Conservation (phyloP, 148 eudicot species). For the Dysphania ambrosioides region DNA sequence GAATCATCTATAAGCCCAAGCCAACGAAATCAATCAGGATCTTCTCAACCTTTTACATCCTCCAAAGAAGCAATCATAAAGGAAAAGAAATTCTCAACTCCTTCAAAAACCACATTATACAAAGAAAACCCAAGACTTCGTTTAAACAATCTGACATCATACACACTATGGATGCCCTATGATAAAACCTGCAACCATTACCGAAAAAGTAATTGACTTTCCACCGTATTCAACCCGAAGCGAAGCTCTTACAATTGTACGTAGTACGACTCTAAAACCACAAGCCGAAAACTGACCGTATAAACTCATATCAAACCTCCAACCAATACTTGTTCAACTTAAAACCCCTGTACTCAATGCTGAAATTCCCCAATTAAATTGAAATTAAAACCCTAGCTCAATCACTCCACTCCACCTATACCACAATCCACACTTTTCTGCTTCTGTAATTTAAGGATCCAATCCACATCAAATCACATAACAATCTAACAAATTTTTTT, state of each 20-base stretch:
- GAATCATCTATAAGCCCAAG: not conserved
- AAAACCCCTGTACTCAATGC: not conserved
- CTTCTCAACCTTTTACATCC: not conserved
- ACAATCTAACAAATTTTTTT: not conserved
- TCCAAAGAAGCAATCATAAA: not conserved
- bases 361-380: not conserved
- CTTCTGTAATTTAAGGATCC: not conserved
- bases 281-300: not conserved
- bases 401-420: not conserved
- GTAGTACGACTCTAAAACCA: not conserved
- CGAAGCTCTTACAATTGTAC: not conserved
- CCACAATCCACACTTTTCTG: not conserved
- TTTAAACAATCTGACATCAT: too few relatives aligned
- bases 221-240: not conserved
- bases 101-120: not conserved
- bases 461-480: not conserved
- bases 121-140: not conserved
- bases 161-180: not conserved
- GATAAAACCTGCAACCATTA: not conserved
- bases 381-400: not conserved
- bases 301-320: not conserved
- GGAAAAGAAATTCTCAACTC: not conserved
- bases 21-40: not conserved
- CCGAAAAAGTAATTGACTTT: not conserved
- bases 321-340: not conserved